These are phyloP conservation scores for Dendrocalamus sinicus DNA, from an alignment of 176 grass and related monocot species.

Conservation along the genomic window DNA sequence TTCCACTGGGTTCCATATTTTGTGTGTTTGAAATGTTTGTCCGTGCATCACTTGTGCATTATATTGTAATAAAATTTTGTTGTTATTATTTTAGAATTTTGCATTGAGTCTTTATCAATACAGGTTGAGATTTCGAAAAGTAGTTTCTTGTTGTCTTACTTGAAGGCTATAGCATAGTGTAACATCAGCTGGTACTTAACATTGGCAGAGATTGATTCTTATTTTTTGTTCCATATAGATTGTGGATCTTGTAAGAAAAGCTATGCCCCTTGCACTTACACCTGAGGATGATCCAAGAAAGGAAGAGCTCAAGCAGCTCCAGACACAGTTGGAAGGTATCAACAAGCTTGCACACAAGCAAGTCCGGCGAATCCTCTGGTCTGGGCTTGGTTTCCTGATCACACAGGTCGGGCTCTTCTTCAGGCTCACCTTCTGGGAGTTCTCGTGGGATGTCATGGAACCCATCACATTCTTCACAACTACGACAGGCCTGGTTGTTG, in stretches of 20 bases:
- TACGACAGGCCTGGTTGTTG: slow-evolving; percentile 69
- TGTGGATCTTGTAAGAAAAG: slow-evolving; percentile 83
- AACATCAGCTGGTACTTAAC: not conserved
- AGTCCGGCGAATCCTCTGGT: slow-evolving; percentile 85
- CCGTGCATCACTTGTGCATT: not conserved
- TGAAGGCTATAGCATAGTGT: not conserved
- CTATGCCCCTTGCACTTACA: slow-evolving; percentile 73
- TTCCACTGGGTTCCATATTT: not conserved
- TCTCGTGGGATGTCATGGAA: slow-evolving; percentile 99
- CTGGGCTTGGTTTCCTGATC: slow-evolving; percentile 76
- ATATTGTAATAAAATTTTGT: not conserved
- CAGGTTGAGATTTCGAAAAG: not conserved
- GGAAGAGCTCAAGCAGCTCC: slow-evolving; percentile 81
- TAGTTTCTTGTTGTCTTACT: not conserved
- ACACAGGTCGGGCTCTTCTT: slow-evolving; percentile 87
- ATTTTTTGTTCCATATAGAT: slow-evolving; percentile 53
- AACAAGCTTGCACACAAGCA: slow-evolving; percentile 89
- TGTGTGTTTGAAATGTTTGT: not conserved
- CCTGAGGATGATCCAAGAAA: slow-evolving; percentile 74
- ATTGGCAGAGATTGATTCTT: not conserved
- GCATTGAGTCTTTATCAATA: not conserved
- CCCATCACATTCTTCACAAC: slow-evolving; percentile 94
- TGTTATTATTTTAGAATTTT: not conserved
- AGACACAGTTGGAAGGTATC: slow-evolving; percentile 74
- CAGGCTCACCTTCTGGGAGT: slow-evolving; percentile 98